These are phyloP conservation scores for Zoysia japonica DNA, from an alignment of 176 grass and related monocot genomes.

Conservation along the genomic window DNA sequence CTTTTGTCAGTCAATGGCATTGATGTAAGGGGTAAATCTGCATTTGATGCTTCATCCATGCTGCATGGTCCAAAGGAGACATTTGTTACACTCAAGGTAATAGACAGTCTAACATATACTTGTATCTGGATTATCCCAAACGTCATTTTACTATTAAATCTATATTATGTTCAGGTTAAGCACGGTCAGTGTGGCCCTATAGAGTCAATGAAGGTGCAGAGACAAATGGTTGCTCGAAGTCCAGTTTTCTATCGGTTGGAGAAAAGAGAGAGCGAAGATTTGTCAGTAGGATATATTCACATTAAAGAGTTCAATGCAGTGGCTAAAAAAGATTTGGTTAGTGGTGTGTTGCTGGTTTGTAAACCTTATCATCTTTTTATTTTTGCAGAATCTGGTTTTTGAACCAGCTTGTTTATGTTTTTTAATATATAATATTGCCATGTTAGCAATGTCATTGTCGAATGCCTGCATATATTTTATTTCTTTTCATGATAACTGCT, in stretches of 20 bases:
- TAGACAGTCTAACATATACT: constrained; percentile 19
- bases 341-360: constrained; percentile 62
- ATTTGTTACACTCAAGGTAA: constrained; percentile 87
- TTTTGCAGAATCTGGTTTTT: constrained; percentile 27
- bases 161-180: constrained; percentile 71
- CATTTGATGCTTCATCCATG: constrained; percentile 91
- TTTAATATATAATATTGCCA: constrained; percentile 16
- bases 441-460: constrained; percentile 7
- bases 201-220: constrained; percentile 89
- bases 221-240: constrained; percentile 74
- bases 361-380: constrained; percentile 28
- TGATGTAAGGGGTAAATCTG: constrained; percentile 80
- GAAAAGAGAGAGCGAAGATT: constrained; percentile 70
- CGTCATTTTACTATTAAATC: constrained; percentile 33
- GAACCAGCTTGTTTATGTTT: neutral
- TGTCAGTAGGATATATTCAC: constrained; percentile 81
- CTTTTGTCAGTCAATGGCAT: constrained; percentile 86
- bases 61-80: constrained; percentile 95
- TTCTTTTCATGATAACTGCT: neutral
- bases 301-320: constrained; percentile 98
- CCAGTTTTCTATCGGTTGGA: constrained; percentile 94
- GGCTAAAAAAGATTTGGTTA: constrained; percentile 99
- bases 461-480: neutral
- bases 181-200: constrained; percentile 76
- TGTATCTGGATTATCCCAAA: constrained; percentile 13